A percentile compares a stretch with the other conserved stretches of the same genome.
These are phyloP conservation scores for Cajanus cajan DNA, from an alignment of 306 rosid species.

Conservation along the genomic window DNA sequence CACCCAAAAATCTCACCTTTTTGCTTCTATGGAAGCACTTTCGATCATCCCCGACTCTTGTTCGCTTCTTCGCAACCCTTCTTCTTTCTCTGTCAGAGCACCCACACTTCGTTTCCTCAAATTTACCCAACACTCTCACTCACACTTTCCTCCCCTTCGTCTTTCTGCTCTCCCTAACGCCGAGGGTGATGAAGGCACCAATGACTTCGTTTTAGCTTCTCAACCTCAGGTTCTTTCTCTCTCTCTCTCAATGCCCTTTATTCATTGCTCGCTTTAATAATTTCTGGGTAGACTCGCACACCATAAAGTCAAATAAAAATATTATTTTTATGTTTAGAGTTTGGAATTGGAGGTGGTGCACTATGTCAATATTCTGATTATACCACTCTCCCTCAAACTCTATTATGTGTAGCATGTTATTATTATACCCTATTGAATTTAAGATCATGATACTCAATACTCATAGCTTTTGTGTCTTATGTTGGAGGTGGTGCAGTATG, in stretches of 20 bases:
- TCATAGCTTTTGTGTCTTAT: not conserved
- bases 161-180: constrained; percentile 2
- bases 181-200: constrained; percentile 4
- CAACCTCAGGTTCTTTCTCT: constrained; percentile 8
- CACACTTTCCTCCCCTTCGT: constrained; percentile 10
- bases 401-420: not conserved
- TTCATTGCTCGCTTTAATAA: not conserved
- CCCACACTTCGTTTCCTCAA: not conserved
- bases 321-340: not conserved
- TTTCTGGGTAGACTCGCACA: not conserved
- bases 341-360: not conserved
- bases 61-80: not conserved
- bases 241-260: not conserved
- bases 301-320: not conserved
- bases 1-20: not conserved
- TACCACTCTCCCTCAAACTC: not conserved
- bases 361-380: not conserved
- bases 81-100: not conserved
- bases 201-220: constrained; percentile 20
- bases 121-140: not conserved
- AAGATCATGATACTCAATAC: not conserved
- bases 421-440: too few species aligned
- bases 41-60: constrained; percentile 15
- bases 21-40: constrained; percentile 22
- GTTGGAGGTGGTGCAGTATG: too few species aligned